Evolutionary conservation across 257 asterid genomes (phyloP).

Genomic region (Primulina huaijiensis): DNA sequence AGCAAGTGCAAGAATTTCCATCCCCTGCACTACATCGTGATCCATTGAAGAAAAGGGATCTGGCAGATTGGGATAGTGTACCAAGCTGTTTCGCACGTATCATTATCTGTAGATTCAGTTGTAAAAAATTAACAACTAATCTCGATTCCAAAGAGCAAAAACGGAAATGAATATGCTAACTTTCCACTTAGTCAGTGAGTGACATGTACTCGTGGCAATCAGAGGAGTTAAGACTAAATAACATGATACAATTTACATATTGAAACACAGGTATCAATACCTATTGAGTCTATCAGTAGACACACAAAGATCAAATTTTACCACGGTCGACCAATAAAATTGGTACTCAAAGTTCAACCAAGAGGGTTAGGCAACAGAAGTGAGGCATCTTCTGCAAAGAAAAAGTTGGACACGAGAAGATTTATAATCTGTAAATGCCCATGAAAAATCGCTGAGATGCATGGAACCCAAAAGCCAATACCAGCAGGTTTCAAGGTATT

Average conservation of each 20-base stretch:
- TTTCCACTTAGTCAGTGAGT: background rate
- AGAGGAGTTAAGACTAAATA: background rate
- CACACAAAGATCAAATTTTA: background rate
- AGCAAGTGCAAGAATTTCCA: constrained; percentile 75
- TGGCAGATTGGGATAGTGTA: constrained; percentile 80
- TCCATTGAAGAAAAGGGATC: constrained; percentile 69
- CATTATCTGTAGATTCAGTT: constrained; percentile 59
- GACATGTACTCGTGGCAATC: background rate
- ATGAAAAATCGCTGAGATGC: background rate
- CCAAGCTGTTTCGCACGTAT: constrained; percentile 84
- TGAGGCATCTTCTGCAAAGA: background rate
- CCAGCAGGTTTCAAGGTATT: background rate
- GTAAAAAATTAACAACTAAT: background rate
- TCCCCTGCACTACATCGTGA: constrained; percentile 73
- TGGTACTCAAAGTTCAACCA: background rate
- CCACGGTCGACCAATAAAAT: background rate
- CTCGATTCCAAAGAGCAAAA: background rate
- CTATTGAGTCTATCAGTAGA: constrained; percentile 1
- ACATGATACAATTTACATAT: background rate
- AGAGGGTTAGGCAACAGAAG: background rate
- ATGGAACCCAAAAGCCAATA: background rate
- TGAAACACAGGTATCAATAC: background rate
- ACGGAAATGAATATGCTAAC: background rate
- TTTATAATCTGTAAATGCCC: background rate
- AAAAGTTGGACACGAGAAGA: background rate